Base-by-base conservation (phyloP, 2,329 filamentous ascomycete genomes). In the Fusarium duplospermum region DNA sequence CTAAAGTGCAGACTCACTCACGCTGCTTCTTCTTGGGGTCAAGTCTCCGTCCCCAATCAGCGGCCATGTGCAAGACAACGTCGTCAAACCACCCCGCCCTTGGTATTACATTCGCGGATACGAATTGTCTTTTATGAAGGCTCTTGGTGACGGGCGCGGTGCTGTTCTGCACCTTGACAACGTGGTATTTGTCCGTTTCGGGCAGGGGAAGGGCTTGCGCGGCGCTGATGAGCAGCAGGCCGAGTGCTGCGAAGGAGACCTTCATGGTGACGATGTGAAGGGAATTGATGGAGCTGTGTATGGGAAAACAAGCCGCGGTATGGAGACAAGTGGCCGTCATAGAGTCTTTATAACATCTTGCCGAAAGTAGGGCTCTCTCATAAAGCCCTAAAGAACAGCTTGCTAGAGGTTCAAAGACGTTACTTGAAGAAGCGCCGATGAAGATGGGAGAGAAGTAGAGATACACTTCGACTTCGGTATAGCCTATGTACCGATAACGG, bases 401-500 rank as follows among this genome's bases (percentile, higher is more conserved):
- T 31, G 27, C 83, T 56, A 90, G 87, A 0, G 91, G 91, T 0
- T 91, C 91, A 24, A 93, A 83, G 38, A 93, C 89, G 73, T 93
- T 93, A 7, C 91, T 92, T 2, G 87, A 88, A 61, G 88, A 92
- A 67, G 91, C 88, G 6, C 91, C 90, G 56, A 93, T 86, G 75
- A 93, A 91, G 1, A 93, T 83, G 8, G 92, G 84, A 14, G 87
- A 90, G 0, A 92, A 0, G 89, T 91, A 11, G 89, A 87, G 77
- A 93, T 93, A 71, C 90, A 89, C 81, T 93, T 93, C 0, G 91
- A 93, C 77, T 93, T 91, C 69, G 90, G 88, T 2, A 88, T 85
- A 2, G 88, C 89, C 89, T 89, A 91, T 0, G 88, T 88, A 72
- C 89, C 91, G 45, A 91, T 88, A 91, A 81, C 0, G 89, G 90